Base-by-base conservation (phyloP, 2,329 filamentous ascomycete species). In the Alternaria hordeiaustralica region DNA sequence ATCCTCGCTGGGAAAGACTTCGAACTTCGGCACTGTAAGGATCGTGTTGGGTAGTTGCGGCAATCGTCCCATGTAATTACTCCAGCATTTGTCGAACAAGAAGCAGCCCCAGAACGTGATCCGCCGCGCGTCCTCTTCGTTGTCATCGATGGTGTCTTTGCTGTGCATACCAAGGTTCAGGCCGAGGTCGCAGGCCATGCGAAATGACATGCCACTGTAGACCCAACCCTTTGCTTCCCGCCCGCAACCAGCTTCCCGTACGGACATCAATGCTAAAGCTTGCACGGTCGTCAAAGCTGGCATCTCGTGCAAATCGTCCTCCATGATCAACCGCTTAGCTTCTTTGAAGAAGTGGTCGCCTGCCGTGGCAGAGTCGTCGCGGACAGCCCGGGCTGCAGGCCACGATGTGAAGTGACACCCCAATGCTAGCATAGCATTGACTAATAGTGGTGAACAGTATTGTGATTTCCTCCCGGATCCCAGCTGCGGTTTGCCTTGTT, bases 71-170 rank as follows among this genome's bases (percentile, higher is more conserved):
- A 98, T 87, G 72, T 98, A 98, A 78, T 97, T 98, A 54, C 94
- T 97, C 94, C 95, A 98, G 79, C 93, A 97, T 85, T 97, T 98
- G 83, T 99, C 96, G 78, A 98, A 97, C n/a, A 97, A 82, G 79
- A 96, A 98, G 78, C 94, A 97, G 7, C 96, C 96, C 96, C 96
- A 98, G 75, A 97, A 98, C 0, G 96, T 98, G 45, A 98, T 90
- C 57, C 92, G 87, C 43, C 96, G 87, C 3, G 94, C 94, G 80
- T 99, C 96, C 43, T 96, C 87, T 78, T 97, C 95, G 50, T 92
- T 87, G 61, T 97, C 93, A 64, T 89, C 89, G 68, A 95, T 85
- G 26, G 84, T 80, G 55, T 84, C 85, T 43, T 77, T 80, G 64
- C 78, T 84, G 8, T 87, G 86, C 62, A 93, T 86, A 9, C 88